Conservation (phyloP, 1,284 basidiomycete species). For the Earliella scabrosa region DNA sequence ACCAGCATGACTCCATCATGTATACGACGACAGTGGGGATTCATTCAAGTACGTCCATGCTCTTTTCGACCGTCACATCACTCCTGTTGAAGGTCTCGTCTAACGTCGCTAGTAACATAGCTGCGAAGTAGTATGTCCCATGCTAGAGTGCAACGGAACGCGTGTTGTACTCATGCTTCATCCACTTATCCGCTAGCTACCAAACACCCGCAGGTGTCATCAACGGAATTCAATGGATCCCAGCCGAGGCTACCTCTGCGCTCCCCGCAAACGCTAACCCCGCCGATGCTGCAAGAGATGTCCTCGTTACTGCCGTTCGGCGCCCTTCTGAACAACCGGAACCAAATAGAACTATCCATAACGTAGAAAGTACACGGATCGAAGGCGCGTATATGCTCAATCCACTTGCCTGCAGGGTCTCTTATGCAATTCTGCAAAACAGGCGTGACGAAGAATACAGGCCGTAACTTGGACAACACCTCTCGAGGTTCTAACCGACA, state of each 20-base stretch:
- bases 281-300: conserved; percentile 51
- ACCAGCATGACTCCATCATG: conserved; percentile 63
- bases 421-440: conserved; percentile 1
- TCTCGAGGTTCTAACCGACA: conserved; percentile 17
- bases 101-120: conserved; percentile 61
- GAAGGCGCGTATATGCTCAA: conserved; percentile 8
- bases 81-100: conserved; percentile 14
- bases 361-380: conserved; percentile 35
- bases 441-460: conserved; percentile 66
- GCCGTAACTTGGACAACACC: conserved; percentile 44
- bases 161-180: background rate
- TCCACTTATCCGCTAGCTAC: conserved; percentile 51
- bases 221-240: conserved; percentile 77
- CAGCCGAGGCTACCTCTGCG: conserved; percentile 64
- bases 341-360: conserved; percentile 56
- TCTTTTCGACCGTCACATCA: conserved; percentile 6
- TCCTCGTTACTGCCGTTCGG: background rate
- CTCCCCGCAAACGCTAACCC: conserved; percentile 62
- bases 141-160: background rate
- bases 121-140: conserved; percentile 60
- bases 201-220: conserved; percentile 69
- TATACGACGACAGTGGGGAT: conserved; percentile 66
- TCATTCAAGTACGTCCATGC: conserved; percentile 62
- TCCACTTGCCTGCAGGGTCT: background rate
- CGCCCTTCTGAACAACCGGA: background rate